phyloP scores from a whole-genome alignment of 2,329 filamentous ascomycete species.

The Akanthomyces lecanii region DNA sequence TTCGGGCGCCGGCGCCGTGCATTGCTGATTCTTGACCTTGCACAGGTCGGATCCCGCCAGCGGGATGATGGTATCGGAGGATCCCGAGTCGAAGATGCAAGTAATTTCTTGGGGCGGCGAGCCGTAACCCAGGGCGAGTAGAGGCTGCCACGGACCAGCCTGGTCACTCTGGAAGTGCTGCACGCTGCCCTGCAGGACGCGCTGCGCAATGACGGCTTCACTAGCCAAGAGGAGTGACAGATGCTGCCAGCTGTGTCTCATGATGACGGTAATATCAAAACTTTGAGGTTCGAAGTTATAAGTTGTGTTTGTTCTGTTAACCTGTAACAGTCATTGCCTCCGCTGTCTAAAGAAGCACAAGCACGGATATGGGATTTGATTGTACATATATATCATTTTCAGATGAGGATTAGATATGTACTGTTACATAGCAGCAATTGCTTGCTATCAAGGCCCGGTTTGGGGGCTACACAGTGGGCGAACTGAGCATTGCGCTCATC shows the following conservation, averaged over 20 bases:
- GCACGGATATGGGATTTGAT: not conserved
- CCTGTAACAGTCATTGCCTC: not conserved
- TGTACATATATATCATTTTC: not conserved
- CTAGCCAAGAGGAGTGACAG: not conserved
- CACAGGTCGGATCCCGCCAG: slow-evolving; percentile 1
- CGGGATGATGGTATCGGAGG: slow-evolving; percentile 8
- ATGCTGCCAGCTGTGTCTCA: slow-evolving; percentile 7
- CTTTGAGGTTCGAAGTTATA: not conserved
- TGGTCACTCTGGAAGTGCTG: slow-evolving; percentile 8
- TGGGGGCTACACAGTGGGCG: no score
- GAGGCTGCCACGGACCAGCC: slow-evolving; percentile 6
- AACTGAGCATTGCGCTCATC: slow-evolving; percentile 7
- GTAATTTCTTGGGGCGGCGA: slow-evolving; percentile 3
- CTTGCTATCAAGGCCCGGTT: no score
- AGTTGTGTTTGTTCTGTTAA: not conserved
- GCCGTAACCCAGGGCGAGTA: slow-evolving; percentile 3
- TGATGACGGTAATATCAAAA: not conserved
- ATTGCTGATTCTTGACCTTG: slow-evolving; percentile 6
- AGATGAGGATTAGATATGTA: not conserved
- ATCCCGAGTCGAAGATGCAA: slow-evolving; percentile 12
- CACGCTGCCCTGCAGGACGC: slow-evolving; percentile 8
- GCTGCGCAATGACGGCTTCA: slow-evolving; percentile 1
- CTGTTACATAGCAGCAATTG: not conserved
- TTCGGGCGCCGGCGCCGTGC: not conserved
- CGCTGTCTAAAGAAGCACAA: not conserved